Evolutionary conservation across 2,329 filamentous ascomycete species (phyloP).

Genomic region (Fusarium metavorans): DNA sequence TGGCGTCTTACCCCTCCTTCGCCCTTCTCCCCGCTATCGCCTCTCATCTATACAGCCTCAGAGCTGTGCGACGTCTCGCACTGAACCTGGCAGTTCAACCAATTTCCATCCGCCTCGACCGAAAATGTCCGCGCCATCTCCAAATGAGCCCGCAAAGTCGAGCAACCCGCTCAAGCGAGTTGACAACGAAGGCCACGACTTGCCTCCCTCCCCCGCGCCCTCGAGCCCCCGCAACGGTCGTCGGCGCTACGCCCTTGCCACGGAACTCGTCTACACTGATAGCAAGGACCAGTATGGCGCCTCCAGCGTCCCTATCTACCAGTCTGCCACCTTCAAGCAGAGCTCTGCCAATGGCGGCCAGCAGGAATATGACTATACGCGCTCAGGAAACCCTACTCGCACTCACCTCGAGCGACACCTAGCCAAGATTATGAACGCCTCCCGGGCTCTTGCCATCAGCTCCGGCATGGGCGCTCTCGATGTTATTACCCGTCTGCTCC

Average conservation of each 20-base stretch:
- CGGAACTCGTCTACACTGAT: slow-evolving; percentile 96
- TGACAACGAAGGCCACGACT: slow-evolving; percentile 84
- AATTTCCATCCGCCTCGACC: neutral
- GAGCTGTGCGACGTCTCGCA: slow-evolving; percentile 3
- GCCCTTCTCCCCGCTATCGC: slow-evolving; percentile 12
- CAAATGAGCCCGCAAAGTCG: slow-evolving; percentile 48
- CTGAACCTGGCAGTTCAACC: neutral
- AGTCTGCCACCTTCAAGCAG: slow-evolving; percentile 99
- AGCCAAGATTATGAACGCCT: slow-evolving; percentile 98
- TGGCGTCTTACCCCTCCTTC: slow-evolving; percentile 6
- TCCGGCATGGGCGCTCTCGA: slow-evolving; percentile 98
- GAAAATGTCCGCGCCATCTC: slow-evolving; percentile 41
- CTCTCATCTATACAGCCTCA: neutral
- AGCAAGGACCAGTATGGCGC: slow-evolving; percentile 97
- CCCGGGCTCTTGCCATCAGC: slow-evolving; percentile 89
- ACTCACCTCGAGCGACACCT: slow-evolving; percentile 96
- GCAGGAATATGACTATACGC: slow-evolving; percentile 96
- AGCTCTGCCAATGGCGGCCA: slow-evolving; percentile 81
- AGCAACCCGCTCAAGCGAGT: slow-evolving; percentile 66
- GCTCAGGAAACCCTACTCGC: slow-evolving; percentile 95
- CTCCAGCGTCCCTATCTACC: slow-evolving; percentile 97
- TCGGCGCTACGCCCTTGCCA: slow-evolving; percentile 89
- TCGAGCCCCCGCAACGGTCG: slow-evolving; percentile 89
- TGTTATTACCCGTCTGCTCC: slow-evolving; percentile 90
- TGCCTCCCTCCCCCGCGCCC: slow-evolving; percentile 92